phyloP scores from a whole-genome alignment of 495 filamentous ascomycete species.

The Penicillium flavigenum region DNA sequence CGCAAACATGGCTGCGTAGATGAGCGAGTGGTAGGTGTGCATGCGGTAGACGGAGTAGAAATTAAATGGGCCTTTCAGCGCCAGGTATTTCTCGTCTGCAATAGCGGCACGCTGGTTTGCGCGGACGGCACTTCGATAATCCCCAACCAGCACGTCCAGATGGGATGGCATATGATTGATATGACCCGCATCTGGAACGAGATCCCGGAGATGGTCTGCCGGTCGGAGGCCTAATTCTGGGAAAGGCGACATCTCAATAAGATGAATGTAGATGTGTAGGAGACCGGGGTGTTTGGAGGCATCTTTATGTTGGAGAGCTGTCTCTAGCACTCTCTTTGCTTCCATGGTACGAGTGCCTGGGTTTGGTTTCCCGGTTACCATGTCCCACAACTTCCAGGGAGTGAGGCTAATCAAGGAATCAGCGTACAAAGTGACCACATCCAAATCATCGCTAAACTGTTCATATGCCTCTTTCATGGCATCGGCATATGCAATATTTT shows the following conservation, averaged over 20 bases:
- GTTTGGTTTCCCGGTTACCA: conserved; percentile 56
- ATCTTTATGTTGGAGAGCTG: conserved; percentile 36
- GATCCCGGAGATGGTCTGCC: conserved; percentile 57
- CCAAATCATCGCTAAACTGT: conserved; percentile 52
- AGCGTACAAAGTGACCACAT: conserved; percentile 58
- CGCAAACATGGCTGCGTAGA: conserved; percentile 70
- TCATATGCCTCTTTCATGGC: conserved; percentile 58
- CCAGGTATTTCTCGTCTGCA: conserved; percentile 58
- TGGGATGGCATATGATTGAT: conserved; percentile 68
- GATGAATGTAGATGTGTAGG: conserved; percentile 66
- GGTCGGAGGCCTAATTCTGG: conserved; percentile 55
- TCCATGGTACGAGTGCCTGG: conserved; percentile 56
- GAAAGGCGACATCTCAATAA: conserved; percentile 64
- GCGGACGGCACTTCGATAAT: conserved; percentile 57
- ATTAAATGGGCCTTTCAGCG: conserved; percentile 47
- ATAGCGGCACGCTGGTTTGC: conserved; percentile 56
- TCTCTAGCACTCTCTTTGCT: conserved; percentile 56
- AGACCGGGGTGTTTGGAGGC: conserved; percentile 55
- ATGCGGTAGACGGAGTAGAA: conserved; percentile 66
- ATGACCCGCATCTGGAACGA: conserved; percentile 64
- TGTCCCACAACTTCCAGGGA: conserved; percentile 64
- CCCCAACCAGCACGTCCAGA: conserved; percentile 62
- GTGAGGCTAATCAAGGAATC: conserved; percentile 65
- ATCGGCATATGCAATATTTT: conserved; percentile 55
- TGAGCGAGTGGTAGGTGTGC: conserved; percentile 62